These are phyloP conservation scores for Hibiscus trionum DNA, from an alignment of 345 rosid genomes.

Conservation along the genomic window DNA sequence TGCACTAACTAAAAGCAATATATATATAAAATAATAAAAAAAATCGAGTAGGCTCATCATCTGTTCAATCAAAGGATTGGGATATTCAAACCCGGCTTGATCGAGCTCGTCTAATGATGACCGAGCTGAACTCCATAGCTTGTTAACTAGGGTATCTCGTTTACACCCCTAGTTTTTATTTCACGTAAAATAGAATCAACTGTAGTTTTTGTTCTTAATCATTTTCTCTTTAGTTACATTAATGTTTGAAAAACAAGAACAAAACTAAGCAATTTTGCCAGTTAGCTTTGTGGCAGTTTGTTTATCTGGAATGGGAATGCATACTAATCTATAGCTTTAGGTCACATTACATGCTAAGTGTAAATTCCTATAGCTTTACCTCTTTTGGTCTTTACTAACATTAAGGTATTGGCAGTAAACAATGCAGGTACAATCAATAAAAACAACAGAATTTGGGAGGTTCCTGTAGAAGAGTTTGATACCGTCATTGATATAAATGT, in stretches of 20 bases:
- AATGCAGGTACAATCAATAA: constrained; percentile 87
- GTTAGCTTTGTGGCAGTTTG: neutral
- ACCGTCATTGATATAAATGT: constrained; percentile 81
- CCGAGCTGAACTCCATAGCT: neutral
- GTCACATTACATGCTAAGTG: neutral
- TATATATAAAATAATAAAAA: no score
- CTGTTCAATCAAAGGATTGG: no score
- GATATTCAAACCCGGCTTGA: no score
- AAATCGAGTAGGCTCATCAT: no score
- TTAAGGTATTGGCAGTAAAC: constrained; percentile 45
- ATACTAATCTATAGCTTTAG: neutral
- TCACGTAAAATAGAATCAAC: neutral
- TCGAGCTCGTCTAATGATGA: no score
- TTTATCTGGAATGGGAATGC: neutral
- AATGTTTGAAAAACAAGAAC: neutral
- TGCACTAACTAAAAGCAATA: no score
- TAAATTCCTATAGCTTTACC: neutral
- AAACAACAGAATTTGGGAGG: constrained; percentile 95
- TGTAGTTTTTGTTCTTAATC: neutral
- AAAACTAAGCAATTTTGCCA: neutral
- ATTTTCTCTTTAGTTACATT: neutral
- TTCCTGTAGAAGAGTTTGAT: constrained; percentile 82
- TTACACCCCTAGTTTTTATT: neutral
- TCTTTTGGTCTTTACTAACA: constrained; percentile 5
- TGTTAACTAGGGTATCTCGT: neutral